Percentiles rank a stretch among this genome's conserved stretches.
These are phyloP conservation scores for Lyophyllum semitale DNA, from an alignment of 768 basidiomycete genomes.

Conservation along the genomic window DNA sequence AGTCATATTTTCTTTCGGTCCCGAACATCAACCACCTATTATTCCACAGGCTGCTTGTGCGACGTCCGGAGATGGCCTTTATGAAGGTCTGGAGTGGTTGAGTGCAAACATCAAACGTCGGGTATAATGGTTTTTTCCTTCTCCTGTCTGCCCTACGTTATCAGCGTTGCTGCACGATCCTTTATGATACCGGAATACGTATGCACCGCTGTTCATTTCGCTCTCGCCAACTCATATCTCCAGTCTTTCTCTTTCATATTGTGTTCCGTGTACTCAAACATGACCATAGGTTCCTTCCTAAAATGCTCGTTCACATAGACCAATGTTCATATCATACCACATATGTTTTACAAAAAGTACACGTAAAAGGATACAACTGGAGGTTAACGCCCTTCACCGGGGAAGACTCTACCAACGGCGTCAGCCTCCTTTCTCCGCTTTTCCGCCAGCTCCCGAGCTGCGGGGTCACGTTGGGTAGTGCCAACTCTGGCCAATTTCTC, in stretches of 20 bases:
- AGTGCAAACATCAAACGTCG: slow-evolving; percentile 88
- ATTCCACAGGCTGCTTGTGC: slow-evolving; percentile 87
- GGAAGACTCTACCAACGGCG: slow-evolving; percentile 71
- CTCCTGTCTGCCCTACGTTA: slow-evolving; percentile 36
- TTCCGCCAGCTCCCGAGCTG: slow-evolving; percentile 67
- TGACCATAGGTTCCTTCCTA: slow-evolving; percentile 25
- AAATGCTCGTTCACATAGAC: slow-evolving; percentile 36
- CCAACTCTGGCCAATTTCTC: slow-evolving; percentile 80
- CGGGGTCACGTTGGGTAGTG: slow-evolving; percentile 56
- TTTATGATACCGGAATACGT: slow-evolving; percentile 59
- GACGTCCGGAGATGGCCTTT: slow-evolving; percentile 97
- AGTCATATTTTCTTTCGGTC: slow-evolving; percentile 26
- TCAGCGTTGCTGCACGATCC: slow-evolving; percentile 60
- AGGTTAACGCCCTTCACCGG: slow-evolving; percentile 60
- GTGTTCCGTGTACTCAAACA: slow-evolving; percentile 32
- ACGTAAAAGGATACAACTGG: not conserved
- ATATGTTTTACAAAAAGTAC: slow-evolving; percentile 6
- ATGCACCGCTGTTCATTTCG: slow-evolving; percentile 43
- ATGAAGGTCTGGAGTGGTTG: slow-evolving; percentile 98
- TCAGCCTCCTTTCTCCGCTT: slow-evolving; percentile 78
- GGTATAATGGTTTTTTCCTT: slow-evolving; percentile 49
- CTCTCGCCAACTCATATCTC: slow-evolving; percentile 37
- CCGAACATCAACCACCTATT: slow-evolving; percentile 14
- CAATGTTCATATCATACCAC: slow-evolving; percentile 28
- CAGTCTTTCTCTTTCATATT: slow-evolving; percentile 26